A percentile compares a stretch with the other conserved stretches of the same genome.
Conservation (phyloP, 441 rosid genomes). For the Daphne laureola region DNA sequence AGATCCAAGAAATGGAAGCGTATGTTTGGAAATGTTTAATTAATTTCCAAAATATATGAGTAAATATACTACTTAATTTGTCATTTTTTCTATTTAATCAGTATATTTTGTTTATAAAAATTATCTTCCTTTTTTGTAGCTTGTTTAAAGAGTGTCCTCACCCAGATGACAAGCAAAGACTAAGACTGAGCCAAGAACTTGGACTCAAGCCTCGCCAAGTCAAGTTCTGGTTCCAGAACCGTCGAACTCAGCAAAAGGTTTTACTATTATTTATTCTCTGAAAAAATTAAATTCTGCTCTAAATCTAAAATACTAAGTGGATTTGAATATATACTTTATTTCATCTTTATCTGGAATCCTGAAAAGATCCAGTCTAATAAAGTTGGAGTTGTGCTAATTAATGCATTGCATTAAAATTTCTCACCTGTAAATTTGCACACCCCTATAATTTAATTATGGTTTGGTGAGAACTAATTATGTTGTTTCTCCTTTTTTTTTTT, state of each 20-base stretch:
- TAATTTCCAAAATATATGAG: no score
- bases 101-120: neutral
- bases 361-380: no score
- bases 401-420: slow-evolving; percentile 14
- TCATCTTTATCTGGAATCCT: no score
- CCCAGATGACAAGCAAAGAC: slow-evolving; percentile 91
- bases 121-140: slow-evolving; percentile 29
- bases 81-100: neutral
- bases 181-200: slow-evolving; percentile 74
- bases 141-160: slow-evolving; percentile 87
- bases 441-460: slow-evolving; percentile 8
- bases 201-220: slow-evolving; percentile 93
- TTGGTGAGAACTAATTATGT: neutral
- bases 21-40: slow-evolving; percentile 21
- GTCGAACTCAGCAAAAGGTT: slow-evolving; percentile 96
- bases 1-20: slow-evolving; percentile 98
- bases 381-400: no score
- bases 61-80: no score
- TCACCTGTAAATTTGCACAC: slow-evolving; percentile 30
- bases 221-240: slow-evolving; percentile 97
- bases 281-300: neutral
- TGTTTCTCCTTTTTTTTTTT: no score
- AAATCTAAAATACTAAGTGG: slow-evolving; percentile 13
- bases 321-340: no score
- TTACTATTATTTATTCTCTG: neutral